Conservation (phyloP, 2,329 filamentous ascomycete genomes). For the Colletotrichum scovillei region DNA sequence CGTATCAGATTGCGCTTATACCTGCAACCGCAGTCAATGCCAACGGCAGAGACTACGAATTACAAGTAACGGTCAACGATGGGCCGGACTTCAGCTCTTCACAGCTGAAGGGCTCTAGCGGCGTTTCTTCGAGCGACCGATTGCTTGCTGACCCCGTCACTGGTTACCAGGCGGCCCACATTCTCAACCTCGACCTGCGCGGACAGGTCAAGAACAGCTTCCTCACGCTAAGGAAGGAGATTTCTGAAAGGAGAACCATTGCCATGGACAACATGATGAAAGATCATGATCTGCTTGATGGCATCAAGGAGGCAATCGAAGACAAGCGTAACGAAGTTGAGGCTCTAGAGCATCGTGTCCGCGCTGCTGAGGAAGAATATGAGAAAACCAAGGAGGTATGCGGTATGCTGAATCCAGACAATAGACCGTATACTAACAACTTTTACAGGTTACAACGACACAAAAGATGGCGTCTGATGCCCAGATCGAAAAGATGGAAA, state of each 20-base stretch:
- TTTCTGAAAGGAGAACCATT: slow-evolving; percentile 86
- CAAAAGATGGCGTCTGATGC: slow-evolving; percentile 91
- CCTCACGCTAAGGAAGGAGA: slow-evolving; percentile 83
- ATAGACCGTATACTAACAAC: not conserved
- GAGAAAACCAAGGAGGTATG: slow-evolving; percentile 87
- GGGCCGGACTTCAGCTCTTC: slow-evolving; percentile 79
- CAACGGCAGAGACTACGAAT: slow-evolving; percentile 85
- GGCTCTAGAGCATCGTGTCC: slow-evolving; percentile 86
- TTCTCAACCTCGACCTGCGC: slow-evolving; percentile 89
- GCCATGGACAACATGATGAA: slow-evolving; percentile 93
- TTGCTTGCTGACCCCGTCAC: slow-evolving; percentile 84
- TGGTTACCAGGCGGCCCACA: slow-evolving; percentile 89
- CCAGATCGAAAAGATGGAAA: slow-evolving; percentile 99
- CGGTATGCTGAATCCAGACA: not conserved
- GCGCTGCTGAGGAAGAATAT: slow-evolving; percentile 91
- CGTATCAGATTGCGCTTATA: slow-evolving; percentile 93
- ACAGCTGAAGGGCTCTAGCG: slow-evolving; percentile 50
- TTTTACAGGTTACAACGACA: slow-evolving; percentile 71
- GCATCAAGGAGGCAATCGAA: slow-evolving; percentile 95
- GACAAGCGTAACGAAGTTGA: slow-evolving; percentile 95
- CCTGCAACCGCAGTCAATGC: slow-evolving; percentile 87
- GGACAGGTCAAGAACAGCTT: slow-evolving; percentile 85
- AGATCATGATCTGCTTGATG: slow-evolving; percentile 91
- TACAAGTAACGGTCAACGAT: slow-evolving; percentile 84
- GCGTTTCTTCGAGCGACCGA: slow-evolving; percentile 73